phyloP scores from a whole-genome alignment of 345 rosid genomes.

The Salix suchowensis region DNA sequence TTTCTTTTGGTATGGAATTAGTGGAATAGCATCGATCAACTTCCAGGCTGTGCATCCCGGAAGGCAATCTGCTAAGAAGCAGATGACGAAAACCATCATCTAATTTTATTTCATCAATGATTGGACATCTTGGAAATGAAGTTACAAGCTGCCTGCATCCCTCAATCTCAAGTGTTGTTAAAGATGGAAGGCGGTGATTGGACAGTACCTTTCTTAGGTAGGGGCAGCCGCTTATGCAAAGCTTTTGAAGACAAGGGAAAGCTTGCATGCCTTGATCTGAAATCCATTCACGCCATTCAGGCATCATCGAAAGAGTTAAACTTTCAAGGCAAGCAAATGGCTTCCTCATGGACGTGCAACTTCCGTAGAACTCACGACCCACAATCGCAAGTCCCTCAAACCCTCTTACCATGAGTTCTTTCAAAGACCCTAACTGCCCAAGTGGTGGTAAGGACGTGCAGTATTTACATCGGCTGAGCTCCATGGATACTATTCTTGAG shows the following conservation, averaged over 20 bases:
- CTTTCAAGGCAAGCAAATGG: neutral
- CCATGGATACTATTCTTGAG: neutral
- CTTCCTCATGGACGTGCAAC: neutral
- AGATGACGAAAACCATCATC: neutral
- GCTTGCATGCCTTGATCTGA: neutral
- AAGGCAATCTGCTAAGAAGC: neutral
- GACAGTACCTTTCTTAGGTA: neutral
- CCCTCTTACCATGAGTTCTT: neutral
- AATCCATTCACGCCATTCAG: constrained; percentile 2
- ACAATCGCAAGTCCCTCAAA: neutral
- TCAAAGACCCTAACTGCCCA: constrained; percentile 12
- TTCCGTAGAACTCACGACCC: neutral
- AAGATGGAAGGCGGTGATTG: neutral
- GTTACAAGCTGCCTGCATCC: neutral
- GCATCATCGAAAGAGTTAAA: neutral
- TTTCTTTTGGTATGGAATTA: neutral
- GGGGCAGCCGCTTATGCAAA: neutral
- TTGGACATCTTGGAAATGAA: constrained; percentile 3
- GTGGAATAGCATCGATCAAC: neutral
- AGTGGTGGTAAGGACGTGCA: constrained; percentile 6
- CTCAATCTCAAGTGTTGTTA: neutral
- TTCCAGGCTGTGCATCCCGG: neutral
- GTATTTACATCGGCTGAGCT: neutral
- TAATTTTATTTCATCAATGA: neutral
- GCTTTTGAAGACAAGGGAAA: constrained; percentile 9